Base-by-base conservation (phyloP, 2,329 filamentous ascomycete genomes). In the Stromatinia cepivora region DNA sequence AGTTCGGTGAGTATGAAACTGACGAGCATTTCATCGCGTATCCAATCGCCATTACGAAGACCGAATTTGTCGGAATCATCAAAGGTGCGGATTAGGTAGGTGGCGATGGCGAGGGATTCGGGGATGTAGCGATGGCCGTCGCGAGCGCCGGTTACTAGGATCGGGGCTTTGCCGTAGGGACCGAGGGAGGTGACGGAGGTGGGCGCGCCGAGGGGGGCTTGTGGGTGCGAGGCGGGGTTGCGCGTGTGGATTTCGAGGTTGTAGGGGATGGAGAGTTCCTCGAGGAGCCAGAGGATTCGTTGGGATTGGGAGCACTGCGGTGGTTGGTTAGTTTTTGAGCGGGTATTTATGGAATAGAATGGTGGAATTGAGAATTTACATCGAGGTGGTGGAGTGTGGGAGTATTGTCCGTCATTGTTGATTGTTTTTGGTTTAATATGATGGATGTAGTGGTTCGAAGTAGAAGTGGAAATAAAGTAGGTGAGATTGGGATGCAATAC, bases 131-230 rank as follows among this genome's bases (percentile, higher is more conserved):
- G 69, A 17, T 46, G 54, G 0, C 75, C 71, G n/a, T 76, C 72
- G 34, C 73, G 71, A n/a, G 75, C 71, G 25, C 73, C 75, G 50
- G 77, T 77, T 52, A 76, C 72, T 73, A 97, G 81, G 58, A 93
- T 81, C 0, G 94, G 94, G 0, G 92, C 92, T 79, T 97, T 97
- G 72, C 94, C 94, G 3, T 97, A 84, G 0, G 92, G 91, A 75
- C 96, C 92, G 31, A 95, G 81, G 70, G 92, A 88, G 39, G 66
- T 20, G 61, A 97, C 85, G 76, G 91, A 89, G 0, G 87, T 81
- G 1, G 92, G 92, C 0, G 93, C 93, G 28, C 90, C 83, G 61
- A 74, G 73, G 4, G 72, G 71, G 6, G 50, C 54, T 15, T 63
- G 72, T 10, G 71, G 68, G 77, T 83, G 85, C 70, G 88, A 84